Evolutionary conservation across 2,329 filamentous ascomycete species (phyloP).

Genomic region (Clonostachys byssicola): DNA sequence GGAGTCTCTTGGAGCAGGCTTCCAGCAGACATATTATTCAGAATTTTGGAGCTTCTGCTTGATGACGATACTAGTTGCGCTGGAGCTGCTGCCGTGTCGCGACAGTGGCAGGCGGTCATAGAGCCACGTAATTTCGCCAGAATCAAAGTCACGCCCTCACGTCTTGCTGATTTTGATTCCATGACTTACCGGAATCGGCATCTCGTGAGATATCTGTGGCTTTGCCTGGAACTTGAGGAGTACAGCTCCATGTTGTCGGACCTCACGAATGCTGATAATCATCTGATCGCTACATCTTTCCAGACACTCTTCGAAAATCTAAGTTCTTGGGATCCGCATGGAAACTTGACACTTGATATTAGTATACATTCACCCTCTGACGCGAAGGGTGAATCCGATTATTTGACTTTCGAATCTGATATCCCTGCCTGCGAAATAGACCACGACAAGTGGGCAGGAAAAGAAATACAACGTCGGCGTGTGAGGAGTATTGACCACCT

Average conservation of each 20-base stretch:
- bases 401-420: constrained; percentile 12
- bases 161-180: constrained; percentile 15
- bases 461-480: background rate
- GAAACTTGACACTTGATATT: constrained; percentile 26
- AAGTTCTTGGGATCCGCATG: constrained; percentile 21
- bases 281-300: background rate
- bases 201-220: constrained; percentile 14
- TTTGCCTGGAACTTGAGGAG: constrained; percentile 11
- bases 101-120: constrained; percentile 20
- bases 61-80: background rate
- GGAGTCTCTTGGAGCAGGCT: no score
- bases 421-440: background rate
- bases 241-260: constrained; percentile 9
- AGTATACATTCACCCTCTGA: constrained; percentile 30
- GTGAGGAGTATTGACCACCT: no score
- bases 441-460: background rate
- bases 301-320: constrained; percentile 17
- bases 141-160: constrained; percentile 19
- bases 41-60: no score
- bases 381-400: constrained; percentile 26
- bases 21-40: no score
- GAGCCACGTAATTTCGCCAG: constrained; percentile 19
- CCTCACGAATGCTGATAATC: background rate
- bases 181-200: constrained; percentile 19
- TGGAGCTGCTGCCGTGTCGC: constrained; percentile 16